Conservation (phyloP, 1,284 basidiomycete species). For the Prillingera fragicola region DNA sequence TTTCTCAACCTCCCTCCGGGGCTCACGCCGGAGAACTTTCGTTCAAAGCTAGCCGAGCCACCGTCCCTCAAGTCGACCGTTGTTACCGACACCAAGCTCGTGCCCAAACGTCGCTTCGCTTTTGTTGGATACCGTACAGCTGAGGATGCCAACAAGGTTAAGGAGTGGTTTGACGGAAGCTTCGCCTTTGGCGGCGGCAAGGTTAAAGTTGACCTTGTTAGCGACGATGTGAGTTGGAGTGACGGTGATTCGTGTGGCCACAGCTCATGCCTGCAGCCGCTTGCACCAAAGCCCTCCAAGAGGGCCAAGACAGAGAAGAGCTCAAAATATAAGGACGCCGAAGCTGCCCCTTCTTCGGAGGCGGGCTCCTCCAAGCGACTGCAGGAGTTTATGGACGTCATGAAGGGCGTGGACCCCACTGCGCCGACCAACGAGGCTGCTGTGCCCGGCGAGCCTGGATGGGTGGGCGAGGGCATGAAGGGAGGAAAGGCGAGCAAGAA, state of each 20-base stretch:
- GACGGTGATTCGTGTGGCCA: conserved; percentile 49
- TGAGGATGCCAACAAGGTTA: conserved; percentile 67
- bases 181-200: conserved; percentile 67
- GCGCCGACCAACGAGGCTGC: conserved; percentile 27
- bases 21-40: conserved; percentile 53
- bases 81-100: conserved; percentile 83
- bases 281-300: conserved; percentile 27
- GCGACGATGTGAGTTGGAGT: conserved; percentile 56
- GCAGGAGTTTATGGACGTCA: conserved; percentile 51
- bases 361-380: conserved; percentile 60
- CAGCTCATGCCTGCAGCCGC: conserved; percentile 14
- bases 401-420: conserved; percentile 49
- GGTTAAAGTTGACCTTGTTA: conserved; percentile 68
- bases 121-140: conserved; percentile 86
- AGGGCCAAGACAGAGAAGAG: conserved; percentile 10
- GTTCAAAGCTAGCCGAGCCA: conserved; percentile 51
- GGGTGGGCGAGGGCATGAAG: conserved; percentile 29
- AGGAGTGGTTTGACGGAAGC: conserved; percentile 78
- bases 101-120: conserved; percentile 77
- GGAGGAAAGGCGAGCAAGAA: conserved; percentile 48
- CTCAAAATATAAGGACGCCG: conserved; percentile 5
- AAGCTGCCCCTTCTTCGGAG: conserved; percentile 5
- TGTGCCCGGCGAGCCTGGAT: conserved; percentile 31
- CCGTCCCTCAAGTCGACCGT: conserved; percentile 29
- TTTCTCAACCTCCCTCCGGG: conserved; percentile 81